These are phyloP conservation scores for Lizonia empirigonia DNA, from an alignment of 2,329 filamentous ascomycete species.

Conservation along the genomic window DNA sequence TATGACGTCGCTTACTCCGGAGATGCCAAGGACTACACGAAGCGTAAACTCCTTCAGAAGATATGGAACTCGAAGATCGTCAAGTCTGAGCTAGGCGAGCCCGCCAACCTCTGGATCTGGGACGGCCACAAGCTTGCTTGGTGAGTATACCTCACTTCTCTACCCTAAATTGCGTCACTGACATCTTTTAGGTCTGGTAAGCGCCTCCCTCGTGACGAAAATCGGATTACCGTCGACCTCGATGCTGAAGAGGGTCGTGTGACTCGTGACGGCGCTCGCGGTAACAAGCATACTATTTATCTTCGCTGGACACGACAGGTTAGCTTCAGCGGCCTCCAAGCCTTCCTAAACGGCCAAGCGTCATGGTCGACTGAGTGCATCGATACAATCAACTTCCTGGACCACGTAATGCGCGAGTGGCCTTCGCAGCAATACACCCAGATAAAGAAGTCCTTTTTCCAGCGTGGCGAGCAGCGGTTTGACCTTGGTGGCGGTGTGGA, in stretches of 20 bases:
- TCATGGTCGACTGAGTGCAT: constrained; percentile 63
- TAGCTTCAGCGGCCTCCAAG: constrained; percentile 67
- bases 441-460: constrained; percentile 86
- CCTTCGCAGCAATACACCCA: constrained; percentile 70
- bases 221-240: constrained; percentile 68
- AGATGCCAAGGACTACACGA: constrained; percentile 61
- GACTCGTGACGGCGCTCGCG: constrained; percentile 21
- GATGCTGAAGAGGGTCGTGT: constrained; percentile 63
- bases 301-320: constrained; percentile 71
- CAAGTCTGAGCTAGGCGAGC: constrained; percentile 58
- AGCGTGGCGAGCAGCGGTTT: constrained; percentile 54
- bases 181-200: constrained; percentile 32
- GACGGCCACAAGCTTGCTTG: constrained; percentile 88
- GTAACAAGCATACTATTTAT: constrained; percentile 64
- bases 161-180: constrained; percentile 5
- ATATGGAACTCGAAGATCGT: constrained; percentile 73
- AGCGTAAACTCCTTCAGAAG: constrained; percentile 71
- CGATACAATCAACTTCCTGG: constrained; percentile 86
- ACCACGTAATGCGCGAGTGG: constrained; percentile 83
- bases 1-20: constrained; percentile 75
- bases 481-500: constrained; percentile 70
- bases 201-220: constrained; percentile 35
- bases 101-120: constrained; percentile 66
- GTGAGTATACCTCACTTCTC: constrained; percentile 53
- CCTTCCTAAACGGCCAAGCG: constrained; percentile 67